These are phyloP conservation scores for Marvania coccoides DNA, from an alignment of 139 green algal genomes.

Conservation along the genomic window DNA sequence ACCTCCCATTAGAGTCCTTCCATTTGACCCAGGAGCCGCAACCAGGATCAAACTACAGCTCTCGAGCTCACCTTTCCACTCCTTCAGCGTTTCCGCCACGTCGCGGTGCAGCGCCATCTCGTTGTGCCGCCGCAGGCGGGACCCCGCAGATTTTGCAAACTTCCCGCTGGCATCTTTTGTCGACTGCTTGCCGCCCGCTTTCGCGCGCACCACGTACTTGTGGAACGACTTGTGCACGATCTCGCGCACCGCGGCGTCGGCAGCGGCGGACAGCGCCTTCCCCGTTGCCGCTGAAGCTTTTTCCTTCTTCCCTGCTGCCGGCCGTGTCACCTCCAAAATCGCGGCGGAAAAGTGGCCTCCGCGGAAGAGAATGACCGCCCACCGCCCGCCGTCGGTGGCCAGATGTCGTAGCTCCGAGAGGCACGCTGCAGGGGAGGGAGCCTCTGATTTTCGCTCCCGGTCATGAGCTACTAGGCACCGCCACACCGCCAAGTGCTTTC, in stretches of 20 bases:
- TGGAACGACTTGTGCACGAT: slow-evolving; percentile 79
- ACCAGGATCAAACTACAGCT: slow-evolving; percentile 1
- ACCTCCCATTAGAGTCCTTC: slow-evolving; percentile 12
- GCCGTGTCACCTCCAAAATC: slow-evolving; percentile 37
- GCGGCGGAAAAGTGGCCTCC: slow-evolving; percentile 73
- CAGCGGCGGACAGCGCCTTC: background rate
- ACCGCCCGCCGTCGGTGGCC: slow-evolving; percentile 4
- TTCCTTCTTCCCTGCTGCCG: background rate
- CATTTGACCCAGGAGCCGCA: slow-evolving; percentile 1
- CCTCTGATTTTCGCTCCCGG: slow-evolving; percentile 9
- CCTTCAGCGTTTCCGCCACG: slow-evolving; percentile 46
- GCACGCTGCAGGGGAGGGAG: background rate
- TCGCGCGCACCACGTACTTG: slow-evolving; percentile 79
- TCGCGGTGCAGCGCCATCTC: slow-evolving; percentile 65
- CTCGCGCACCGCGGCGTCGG: slow-evolving; percentile 11
- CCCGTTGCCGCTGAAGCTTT: background rate
- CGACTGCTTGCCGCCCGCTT: slow-evolving; percentile 73
- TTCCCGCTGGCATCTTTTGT: slow-evolving; percentile 80
- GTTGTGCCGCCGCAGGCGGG: slow-evolving; percentile 77
- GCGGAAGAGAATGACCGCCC: slow-evolving; percentile 33
- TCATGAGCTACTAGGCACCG: slow-evolving; percentile 52
- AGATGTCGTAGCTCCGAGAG: slow-evolving; percentile 35
- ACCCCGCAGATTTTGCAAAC: slow-evolving; percentile 72
- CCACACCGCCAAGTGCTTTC: slow-evolving; percentile 52
- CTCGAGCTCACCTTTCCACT: slow-evolving; percentile 44